Conservation (phyloP, 495 filamentous ascomycete species). For the Letharia columbiana region DNA sequence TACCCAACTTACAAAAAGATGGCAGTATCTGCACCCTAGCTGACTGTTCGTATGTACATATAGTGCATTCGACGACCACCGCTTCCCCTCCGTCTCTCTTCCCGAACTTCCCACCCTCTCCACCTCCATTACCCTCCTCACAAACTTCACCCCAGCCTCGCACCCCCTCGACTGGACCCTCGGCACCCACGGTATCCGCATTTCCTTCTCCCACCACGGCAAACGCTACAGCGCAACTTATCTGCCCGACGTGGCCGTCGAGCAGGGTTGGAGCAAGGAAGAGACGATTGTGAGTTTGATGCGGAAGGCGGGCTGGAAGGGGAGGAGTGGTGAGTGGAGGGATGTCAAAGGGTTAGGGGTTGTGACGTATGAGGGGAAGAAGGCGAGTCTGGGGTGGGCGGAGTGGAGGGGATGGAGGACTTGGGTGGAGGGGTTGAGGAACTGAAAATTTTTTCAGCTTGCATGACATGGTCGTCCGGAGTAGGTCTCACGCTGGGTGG, state of each 20-base stretch:
- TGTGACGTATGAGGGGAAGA: constrained; percentile 72
- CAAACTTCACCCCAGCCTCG: constrained; percentile 62
- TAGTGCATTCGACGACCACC: constrained; percentile 76
- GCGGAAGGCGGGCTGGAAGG: constrained; percentile 65
- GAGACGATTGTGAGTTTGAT: constrained; percentile 61
- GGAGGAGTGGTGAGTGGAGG: constrained; percentile 59
- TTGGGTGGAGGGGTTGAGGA: constrained; percentile 46
- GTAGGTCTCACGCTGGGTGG: not conserved
- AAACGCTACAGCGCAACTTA: constrained; percentile 65
- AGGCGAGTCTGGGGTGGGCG: constrained; percentile 56
- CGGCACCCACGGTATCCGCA: constrained; percentile 74
- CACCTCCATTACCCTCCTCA: constrained; percentile 64
- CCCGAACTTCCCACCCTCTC: constrained; percentile 61
- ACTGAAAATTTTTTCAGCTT: not conserved
- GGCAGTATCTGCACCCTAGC: constrained; percentile 1
- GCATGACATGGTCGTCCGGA: not conserved
- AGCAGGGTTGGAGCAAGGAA: constrained; percentile 87
- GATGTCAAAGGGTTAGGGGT: constrained; percentile 56
- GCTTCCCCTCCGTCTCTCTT: constrained; percentile 65
- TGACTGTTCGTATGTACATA: not conserved
- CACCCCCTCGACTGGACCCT: constrained; percentile 78
- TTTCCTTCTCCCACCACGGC: constrained; percentile 61
- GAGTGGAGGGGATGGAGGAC: constrained; percentile 71
- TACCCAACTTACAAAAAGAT: not conserved
- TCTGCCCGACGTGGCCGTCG: constrained; percentile 79